phyloP scores from a whole-genome alignment of 768 basidiomycete species.

The Suillus hirtellus region DNA sequence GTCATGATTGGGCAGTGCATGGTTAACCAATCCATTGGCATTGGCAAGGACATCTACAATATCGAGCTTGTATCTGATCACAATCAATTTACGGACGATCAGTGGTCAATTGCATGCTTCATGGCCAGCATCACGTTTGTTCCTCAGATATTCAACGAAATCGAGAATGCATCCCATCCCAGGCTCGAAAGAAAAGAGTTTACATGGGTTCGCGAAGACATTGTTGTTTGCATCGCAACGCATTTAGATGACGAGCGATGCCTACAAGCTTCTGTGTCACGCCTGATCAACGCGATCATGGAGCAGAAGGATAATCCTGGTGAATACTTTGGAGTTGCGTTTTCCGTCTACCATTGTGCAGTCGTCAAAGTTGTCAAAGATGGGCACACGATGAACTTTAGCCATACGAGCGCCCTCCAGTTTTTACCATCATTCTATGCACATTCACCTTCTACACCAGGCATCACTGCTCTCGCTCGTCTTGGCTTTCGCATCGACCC shows the following conservation, averaged over 20 bases:
- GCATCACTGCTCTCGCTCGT: slow-evolving; percentile 9
- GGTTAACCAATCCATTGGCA: not conserved
- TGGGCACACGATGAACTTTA: not conserved
- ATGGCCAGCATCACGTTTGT: not conserved
- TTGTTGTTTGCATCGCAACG: not conserved
- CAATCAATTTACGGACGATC: not conserved
- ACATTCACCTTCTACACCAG: slow-evolving; percentile 2
- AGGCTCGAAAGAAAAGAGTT: not conserved
- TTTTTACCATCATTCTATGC: slow-evolving; percentile 7
- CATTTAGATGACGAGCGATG: slow-evolving; percentile 5
- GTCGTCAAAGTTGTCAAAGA: slow-evolving; percentile 3
- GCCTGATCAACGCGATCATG: not conserved
- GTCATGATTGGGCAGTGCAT: not conserved
- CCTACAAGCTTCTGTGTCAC: slow-evolving; percentile 3
- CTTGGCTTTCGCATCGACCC: slow-evolving; percentile 8
- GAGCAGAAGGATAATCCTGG: not conserved
- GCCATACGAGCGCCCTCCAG: not conserved
- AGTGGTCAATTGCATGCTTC: not conserved
- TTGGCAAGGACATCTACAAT: not conserved
- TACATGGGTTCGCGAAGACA: slow-evolving; percentile 9
- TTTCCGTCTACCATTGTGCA: slow-evolving; percentile 6
- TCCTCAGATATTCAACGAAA: not conserved
- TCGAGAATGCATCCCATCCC: not conserved
- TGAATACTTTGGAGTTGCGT: not conserved
- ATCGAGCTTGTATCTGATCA: not conserved